These are phyloP conservation scores for Penicillium sp. DNA, from an alignment of 2,329 filamentous ascomycete species.

Conservation along the genomic window DNA sequence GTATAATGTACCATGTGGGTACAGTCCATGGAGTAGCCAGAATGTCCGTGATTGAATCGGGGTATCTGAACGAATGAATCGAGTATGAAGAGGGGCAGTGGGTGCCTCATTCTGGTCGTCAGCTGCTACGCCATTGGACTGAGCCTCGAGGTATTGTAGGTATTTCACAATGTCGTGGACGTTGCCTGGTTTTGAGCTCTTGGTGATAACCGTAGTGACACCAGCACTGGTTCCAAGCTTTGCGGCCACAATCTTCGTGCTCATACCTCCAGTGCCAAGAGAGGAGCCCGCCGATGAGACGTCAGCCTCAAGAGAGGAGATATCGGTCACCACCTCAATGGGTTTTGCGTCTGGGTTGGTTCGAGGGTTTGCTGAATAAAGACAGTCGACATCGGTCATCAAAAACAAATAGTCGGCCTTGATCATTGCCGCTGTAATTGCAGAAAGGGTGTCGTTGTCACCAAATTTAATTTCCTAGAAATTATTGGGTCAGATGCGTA, in stretches of 20 bases:
- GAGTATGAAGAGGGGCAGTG: slow-evolving; percentile 74
- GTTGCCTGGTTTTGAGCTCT: slow-evolving; percentile 89
- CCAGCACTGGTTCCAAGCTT: slow-evolving; percentile 89
- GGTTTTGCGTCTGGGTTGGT: slow-evolving; percentile 79
- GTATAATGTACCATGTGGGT: slow-evolving; percentile 85
- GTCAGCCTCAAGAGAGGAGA: slow-evolving; percentile 77
- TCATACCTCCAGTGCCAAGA: slow-evolving; percentile 93
- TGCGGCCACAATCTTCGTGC: slow-evolving; percentile 93
- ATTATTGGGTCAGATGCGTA: slow-evolving; percentile 1
- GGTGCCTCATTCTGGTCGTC: slow-evolving; percentile 39
- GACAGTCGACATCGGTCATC: slow-evolving; percentile 97
- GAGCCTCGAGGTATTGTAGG: slow-evolving; percentile 62
- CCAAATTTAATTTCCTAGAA: slow-evolving; percentile 90
- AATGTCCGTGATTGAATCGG: slow-evolving; percentile 93
- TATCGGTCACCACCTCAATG: slow-evolving; percentile 91
- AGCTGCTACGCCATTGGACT: slow-evolving; percentile 24
- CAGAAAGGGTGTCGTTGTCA: slow-evolving; percentile 95
- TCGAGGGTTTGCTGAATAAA: slow-evolving; percentile 94
- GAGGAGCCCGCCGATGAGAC: slow-evolving; percentile 87
- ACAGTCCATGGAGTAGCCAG: slow-evolving; percentile 92
- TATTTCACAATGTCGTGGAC: slow-evolving; percentile 83
- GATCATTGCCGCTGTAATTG: slow-evolving; percentile 95
- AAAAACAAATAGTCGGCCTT: slow-evolving; percentile 95
- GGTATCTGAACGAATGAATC: slow-evolving; percentile 80
- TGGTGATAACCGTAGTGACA: slow-evolving; percentile 92